These are phyloP conservation scores for Cystobasidium onofrii DNA, from an alignment of 768 basidiomycete genomes.

Conservation along the genomic window DNA sequence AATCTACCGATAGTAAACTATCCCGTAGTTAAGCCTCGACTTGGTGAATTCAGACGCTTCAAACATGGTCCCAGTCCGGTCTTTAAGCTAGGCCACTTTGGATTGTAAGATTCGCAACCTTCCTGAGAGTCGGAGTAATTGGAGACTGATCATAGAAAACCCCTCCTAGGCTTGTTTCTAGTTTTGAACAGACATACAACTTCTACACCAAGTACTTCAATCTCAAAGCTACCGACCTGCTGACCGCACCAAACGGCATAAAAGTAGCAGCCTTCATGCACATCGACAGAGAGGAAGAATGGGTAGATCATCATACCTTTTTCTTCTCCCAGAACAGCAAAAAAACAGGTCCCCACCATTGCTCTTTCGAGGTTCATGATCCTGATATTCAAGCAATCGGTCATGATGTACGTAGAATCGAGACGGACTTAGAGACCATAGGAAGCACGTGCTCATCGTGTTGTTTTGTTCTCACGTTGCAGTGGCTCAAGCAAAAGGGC, in stretches of 20 bases:
- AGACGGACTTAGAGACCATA: no score
- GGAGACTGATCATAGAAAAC: neutral
- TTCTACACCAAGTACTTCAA: constrained; percentile 21
- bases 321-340: constrained; percentile 27
- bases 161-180: neutral
- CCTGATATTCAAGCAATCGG: constrained; percentile 24
- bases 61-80: constrained; percentile 4
- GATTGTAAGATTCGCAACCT: neutral
- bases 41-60: constrained; percentile 24
- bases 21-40: constrained; percentile 19
- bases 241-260: constrained; percentile 11
- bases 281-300: constrained; percentile 19
- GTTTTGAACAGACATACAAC: constrained; percentile 20
- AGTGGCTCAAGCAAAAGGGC: constrained; percentile 29
- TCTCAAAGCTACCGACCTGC: constrained; percentile 25
- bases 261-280: constrained; percentile 26
- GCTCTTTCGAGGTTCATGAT: constrained; percentile 29
- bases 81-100: constrained; percentile 28
- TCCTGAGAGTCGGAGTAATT: neutral
- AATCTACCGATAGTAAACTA: constrained; percentile 14
- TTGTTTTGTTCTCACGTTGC: neutral
- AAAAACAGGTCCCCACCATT: constrained; percentile 17
- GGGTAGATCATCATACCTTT: constrained; percentile 26
- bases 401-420: neutral
- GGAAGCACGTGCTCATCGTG: no score